phyloP scores from a whole-genome alignment of 2,329 filamentous ascomycete genomes.

The Annulohypoxylon truncatum region DNA sequence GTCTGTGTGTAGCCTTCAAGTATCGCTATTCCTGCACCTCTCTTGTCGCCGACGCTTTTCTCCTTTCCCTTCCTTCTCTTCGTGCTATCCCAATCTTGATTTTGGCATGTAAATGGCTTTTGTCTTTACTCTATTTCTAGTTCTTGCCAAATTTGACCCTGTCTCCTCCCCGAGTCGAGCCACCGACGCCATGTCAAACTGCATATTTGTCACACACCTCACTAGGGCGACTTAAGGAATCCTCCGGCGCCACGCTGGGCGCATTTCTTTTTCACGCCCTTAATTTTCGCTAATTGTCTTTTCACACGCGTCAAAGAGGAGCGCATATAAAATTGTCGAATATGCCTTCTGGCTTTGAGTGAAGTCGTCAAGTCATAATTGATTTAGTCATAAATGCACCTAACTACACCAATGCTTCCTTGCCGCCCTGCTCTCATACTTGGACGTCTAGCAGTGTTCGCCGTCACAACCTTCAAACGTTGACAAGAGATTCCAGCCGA shows the following conservation, averaged over 20 bases:
- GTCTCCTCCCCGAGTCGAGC: constrained; percentile 31
- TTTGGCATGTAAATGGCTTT: constrained; percentile 22
- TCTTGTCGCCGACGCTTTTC: constrained; percentile 42
- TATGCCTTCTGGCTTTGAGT: constrained; percentile 24
- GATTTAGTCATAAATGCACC: constrained; percentile 50
- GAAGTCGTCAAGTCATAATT: constrained; percentile 50
- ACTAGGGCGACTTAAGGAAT: constrained; percentile 26
- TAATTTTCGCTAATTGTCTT: constrained; percentile 8
- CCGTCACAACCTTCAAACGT: constrained; percentile 32
- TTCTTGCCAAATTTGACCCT: constrained; percentile 5
- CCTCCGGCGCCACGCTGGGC: constrained; percentile 19
- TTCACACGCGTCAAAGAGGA: constrained; percentile 14
- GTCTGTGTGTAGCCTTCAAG: constrained; percentile 50
- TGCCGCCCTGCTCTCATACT: constrained; percentile 35
- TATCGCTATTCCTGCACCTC: constrained; percentile 45
- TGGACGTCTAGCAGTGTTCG: constrained; percentile 41
- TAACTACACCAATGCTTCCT: constrained; percentile 50
- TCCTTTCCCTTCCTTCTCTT: constrained; percentile 35
- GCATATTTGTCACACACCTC: constrained; percentile 18
- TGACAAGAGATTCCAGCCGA: constrained; percentile 38
- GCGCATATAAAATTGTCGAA: constrained; percentile 16
- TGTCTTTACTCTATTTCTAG: constrained; percentile 1
- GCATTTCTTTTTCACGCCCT: constrained; percentile 29
- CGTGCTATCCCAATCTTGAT: constrained; percentile 26
- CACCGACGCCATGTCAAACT: constrained; percentile 25